Base-by-base conservation (phyloP, 2,329 filamentous ascomycete species). In the Verticillium nonalfalfae region DNA sequence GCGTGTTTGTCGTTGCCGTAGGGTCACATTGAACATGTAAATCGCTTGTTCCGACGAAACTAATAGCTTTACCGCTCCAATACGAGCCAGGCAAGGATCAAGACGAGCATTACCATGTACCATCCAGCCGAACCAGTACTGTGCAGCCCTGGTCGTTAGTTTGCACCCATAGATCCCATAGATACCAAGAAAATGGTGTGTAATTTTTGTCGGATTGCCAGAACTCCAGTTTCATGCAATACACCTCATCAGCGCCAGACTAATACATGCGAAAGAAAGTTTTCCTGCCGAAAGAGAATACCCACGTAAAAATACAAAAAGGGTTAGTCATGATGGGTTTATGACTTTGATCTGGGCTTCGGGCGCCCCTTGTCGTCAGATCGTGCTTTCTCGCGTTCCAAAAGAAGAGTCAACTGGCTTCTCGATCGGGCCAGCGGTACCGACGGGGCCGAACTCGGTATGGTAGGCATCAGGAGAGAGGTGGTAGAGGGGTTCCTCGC, bases 391-490 rank as follows among this genome's bases (percentile, higher is more conserved):
- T 83, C 82, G 39, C 81, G 79, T 66, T 85, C 82, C 21, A 87
- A 74, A 1, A 88, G 74, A 4, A 87, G 72, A 10, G 81, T 82
- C 34, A 88, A 74, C 68, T 87, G 84, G 66, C 84, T 87, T 70
- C 81, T 85, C n/a, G 84, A 82, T 61, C 83, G 76, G n/a, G 77
- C 83, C 57, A 87, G 73, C 4, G 80, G 81, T 7, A 83, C 75
- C 14, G 72, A 72, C 33, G 79, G 72, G 14, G 76, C 73, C 11
- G 75, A 71, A 54, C 75, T 81, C 4, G 81, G 81, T 60, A 77
- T 78, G 0, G 82, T 85, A 31, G 82, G 82, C 4, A 75, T 77
- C 61, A 84, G 78, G 26, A 74, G 68, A 9, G 76, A 74, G 33
- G 75, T 74, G 50, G 66, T 64, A 9, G 66, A 68, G 33, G 64